Base-by-base conservation (phyloP, 257 asterid species). In the Solanum lycopersicoides region DNA sequence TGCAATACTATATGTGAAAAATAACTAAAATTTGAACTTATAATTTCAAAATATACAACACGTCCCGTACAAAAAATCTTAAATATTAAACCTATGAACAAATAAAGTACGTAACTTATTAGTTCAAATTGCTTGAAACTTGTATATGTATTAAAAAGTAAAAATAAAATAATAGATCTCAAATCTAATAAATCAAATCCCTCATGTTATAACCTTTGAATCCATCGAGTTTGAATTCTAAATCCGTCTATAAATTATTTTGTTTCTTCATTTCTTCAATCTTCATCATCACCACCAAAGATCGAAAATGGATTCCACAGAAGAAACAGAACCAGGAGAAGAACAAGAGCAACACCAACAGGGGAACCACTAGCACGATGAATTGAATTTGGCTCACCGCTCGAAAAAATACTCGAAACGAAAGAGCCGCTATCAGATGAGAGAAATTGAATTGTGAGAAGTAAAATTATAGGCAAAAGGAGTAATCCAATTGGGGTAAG, bases 331-430 rank as follows among this genome's bases (percentile, higher is more conserved):
- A 95, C 94, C 90, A 96, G 95, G 56, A 93, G 3, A 82, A 96
- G 95, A 18, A 96, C 47, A 25, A 95, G 88, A 9, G 94, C 96
- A 84, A 97, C 98, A 65, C 98, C 99, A 91, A 95, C 91, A 13
- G 98, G 98, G 0, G 99, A 96, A 42, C 99, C 98, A 89, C 95
- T 90, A 90, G 75, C 94, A 45, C 98, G 92, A 93, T 95, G 99
- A 90, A 96, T 92, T 83, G 98, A 83, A 85, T 94, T 90, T 0
- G 98, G 97, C 76, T 94, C 96, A 28, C 98, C 97, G 85, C 92
- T 44, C 89, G 97, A 93, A 90, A 94, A 93, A 0, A 93, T 39
- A 63, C 85, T 73, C 60, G 95, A 66, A 85, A 94, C 83, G 85
- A 93, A 94, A 41, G 98, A 92, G 63, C 95, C 98, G 73, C 90